A percentile compares a stretch with the other conserved stretches of the same genome.
Evolutionary conservation across 139 green algal species (phyloP).

Genomic region (Haematococcus sp.): DNA sequence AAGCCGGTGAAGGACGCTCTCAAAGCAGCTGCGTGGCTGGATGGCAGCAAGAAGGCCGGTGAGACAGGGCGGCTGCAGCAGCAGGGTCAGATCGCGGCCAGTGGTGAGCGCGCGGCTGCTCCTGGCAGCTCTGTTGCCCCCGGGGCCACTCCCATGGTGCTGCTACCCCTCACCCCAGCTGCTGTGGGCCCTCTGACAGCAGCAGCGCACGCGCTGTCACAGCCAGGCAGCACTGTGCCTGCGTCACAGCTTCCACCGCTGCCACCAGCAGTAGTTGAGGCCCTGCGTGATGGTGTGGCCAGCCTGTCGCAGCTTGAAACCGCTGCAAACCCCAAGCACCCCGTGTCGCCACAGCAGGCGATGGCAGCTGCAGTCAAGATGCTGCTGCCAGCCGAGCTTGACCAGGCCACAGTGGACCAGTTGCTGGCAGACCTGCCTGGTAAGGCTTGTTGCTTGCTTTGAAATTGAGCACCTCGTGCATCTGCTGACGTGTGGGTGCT

Average conservation of each 20-base stretch:
- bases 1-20: conserved; percentile 63
- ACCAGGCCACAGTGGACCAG: conserved; percentile 19
- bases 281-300: not conserved
- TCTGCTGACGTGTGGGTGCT: not conserved
- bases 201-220: not conserved
- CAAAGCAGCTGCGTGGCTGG: conserved; percentile 40
- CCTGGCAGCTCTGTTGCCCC: too few species aligned
- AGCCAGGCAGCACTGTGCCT: not conserved
- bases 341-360: not conserved
- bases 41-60: conserved; percentile 24
- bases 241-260: not conserved
- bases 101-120: too few species aligned
- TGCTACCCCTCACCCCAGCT: not conserved
- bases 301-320: not conserved
- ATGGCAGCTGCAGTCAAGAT: not conserved
- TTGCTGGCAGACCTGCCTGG: conserved; percentile 32
- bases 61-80: conserved; percentile 5
- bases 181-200: not conserved
- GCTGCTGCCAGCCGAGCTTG: not conserved
- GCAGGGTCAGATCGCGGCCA: not conserved
- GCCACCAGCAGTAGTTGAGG: not conserved
- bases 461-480: too few species aligned
- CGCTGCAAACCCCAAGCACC: not conserved
- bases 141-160: not conserved
- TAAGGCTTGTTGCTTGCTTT: too few species aligned